Evolutionary conservation across 768 basidiomycete genomes (phyloP).

Genomic region (Termitomyces bulborhizus): DNA sequence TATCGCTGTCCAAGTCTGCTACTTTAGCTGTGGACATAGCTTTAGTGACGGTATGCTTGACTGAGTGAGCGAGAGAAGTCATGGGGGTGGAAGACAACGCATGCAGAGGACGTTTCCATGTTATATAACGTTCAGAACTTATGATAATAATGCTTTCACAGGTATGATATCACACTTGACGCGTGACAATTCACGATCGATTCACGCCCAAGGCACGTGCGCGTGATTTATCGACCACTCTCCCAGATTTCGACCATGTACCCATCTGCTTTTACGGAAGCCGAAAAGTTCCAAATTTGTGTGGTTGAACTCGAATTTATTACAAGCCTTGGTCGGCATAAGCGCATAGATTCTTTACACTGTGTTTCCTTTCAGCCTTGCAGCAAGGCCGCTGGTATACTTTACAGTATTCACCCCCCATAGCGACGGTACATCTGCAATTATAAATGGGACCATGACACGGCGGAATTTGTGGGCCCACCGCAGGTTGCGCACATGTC

Average conservation of each 20-base stretch:
- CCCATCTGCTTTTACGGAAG: no score
- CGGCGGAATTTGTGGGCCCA: neutral
- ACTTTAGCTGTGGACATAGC: neutral
- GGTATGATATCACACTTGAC: neutral
- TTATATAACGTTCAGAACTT: neutral
- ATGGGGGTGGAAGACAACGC: neutral
- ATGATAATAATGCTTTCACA: no score
- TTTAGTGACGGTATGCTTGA: neutral
- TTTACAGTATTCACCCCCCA: no score
- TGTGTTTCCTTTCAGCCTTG: no score
- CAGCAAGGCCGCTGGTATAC: no score
- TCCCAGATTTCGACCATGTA: no score
- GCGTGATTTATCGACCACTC: neutral
- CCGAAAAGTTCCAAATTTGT: no score
- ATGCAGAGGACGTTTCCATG: neutral
- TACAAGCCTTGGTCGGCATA: neutral
- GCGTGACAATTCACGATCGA: neutral
- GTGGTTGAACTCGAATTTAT: no score
- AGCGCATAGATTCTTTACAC: no score
- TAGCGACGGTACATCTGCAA: no score
- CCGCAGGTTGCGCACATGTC: no score
- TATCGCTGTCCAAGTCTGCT: neutral
- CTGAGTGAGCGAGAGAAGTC: neutral
- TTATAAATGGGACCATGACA: no score
- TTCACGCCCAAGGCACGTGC: neutral